These are phyloP conservation scores for Thelonectria rubi DNA, from an alignment of 2,329 filamentous ascomycete species.

Conservation along the genomic window DNA sequence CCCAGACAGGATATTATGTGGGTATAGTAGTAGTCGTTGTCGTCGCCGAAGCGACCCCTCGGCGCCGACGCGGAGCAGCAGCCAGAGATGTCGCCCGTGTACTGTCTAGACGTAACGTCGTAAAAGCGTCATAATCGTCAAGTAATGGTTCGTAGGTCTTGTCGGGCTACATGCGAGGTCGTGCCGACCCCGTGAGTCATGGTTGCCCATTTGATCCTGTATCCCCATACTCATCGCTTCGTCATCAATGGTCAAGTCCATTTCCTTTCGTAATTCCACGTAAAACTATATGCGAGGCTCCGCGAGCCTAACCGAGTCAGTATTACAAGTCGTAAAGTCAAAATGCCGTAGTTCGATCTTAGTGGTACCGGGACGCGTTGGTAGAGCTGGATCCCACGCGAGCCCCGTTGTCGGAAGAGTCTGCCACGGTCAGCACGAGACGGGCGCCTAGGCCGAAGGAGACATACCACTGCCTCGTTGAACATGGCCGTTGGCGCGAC, in stretches of 20 bases:
- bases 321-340: conserved; percentile 52
- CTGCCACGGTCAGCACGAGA: conserved; percentile 41
- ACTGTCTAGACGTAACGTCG: conserved; percentile 59
- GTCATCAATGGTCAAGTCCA: conserved; percentile 47
- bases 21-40: conserved; percentile 52
- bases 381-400: conserved; percentile 50
- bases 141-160: conserved; percentile 50
- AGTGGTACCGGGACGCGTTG: conserved; percentile 50
- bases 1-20: conserved; percentile 52
- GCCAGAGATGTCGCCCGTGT: conserved; percentile 47
- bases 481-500: conserved; percentile 68
- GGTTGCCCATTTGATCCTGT: conserved; percentile 55
- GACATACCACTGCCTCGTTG: conserved; percentile 68
- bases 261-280: conserved; percentile 40
- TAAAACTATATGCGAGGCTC: conserved; percentile 44
- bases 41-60: conserved; percentile 49
- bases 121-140: conserved; percentile 59
- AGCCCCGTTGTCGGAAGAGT: conserved; percentile 55
- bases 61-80: conserved; percentile 44
- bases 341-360: conserved; percentile 40
- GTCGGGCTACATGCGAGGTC: conserved; percentile 45
- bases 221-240: conserved; percentile 52
- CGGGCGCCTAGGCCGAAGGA: not conserved
- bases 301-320: conserved; percentile 42
- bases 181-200: conserved; percentile 47